These are phyloP conservation scores for Bonia amplexicaulis DNA, from an alignment of 176 grass and related monocot genomes.

Conservation along the genomic window DNA sequence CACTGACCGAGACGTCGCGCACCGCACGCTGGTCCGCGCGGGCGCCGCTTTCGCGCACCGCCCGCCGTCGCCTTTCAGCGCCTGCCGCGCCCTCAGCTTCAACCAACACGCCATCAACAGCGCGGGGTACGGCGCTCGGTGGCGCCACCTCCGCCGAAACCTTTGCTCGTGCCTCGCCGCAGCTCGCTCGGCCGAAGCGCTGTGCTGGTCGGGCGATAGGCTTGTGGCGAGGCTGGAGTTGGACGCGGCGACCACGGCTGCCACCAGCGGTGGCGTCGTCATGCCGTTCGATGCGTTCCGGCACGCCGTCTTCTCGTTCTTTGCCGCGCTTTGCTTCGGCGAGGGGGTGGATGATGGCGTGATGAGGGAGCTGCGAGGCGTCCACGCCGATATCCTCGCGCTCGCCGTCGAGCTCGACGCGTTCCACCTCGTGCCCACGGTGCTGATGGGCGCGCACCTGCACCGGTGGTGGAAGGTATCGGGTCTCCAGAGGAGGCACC, in stretches of 20 bases:
- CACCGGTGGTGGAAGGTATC: not conserved
- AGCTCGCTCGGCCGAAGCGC: not conserved
- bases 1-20: not conserved
- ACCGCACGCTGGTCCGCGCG: conserved; percentile 3
- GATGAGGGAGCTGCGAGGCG: not conserved
- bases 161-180: not conserved
- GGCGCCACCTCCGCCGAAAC: conserved; percentile 22
- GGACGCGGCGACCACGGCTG: not conserved
- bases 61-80: not conserved
- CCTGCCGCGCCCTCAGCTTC: not conserved
- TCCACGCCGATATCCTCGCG: conserved; percentile 20
- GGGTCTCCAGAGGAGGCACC: not conserved
- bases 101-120: conserved; percentile 14
- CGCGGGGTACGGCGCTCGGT: not conserved
- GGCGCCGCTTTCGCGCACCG: conserved; percentile 5
- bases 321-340: conserved; percentile 23
- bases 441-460: not conserved
- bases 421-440: conserved; percentile 16
- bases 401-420: conserved; percentile 17
- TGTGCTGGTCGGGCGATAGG: not conserved
- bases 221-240: not conserved
- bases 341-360: not conserved
- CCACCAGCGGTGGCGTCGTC: not conserved
- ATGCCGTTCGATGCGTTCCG: conserved; percentile 2
- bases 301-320: conserved; percentile 22